Evolutionary conservation across 1,284 basidiomycete genomes (phyloP), one percentile per base, ranked within the genome.

Genomic region (Moesziomyces sp.): DNA sequence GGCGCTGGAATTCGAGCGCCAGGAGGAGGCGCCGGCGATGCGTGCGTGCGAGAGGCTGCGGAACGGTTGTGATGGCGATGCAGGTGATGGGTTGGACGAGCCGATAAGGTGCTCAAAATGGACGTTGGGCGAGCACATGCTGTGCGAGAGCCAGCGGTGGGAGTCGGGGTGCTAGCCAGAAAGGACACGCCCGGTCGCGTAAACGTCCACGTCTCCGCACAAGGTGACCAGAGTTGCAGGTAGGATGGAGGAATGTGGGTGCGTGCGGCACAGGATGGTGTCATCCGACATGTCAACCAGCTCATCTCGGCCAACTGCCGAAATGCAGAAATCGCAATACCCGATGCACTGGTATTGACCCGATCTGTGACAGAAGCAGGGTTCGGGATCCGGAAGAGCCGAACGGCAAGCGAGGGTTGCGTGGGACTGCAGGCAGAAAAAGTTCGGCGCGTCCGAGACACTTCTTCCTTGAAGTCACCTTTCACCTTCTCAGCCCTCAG

Each of bases 71-170:
- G 28, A 23, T 11, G 44, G 55, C 8, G 60, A 63, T 5, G 66
- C 52, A 14, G 59, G 58, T 18, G 66, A 44, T 3, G 54, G 59
- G 18, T 44, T 40, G 47, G 38, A 38, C 40, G 53, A 44, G 49
- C 28, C 34, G 48, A 66, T 34, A 30, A 57, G 60, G 45, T 68
- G 59, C 35, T 75, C 64, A 42, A 46, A 75, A 52, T 75, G 73
- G 19, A 75, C 68, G 42, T 75, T 75, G n/a, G 73, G 73, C n/a
- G 73, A 75, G 61, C 73, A 75, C 73, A 75, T 75, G 21, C 14
- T 70, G 28, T 13, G 18, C 30, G 30, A 30, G 9, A 11, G 30
- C 30, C 30, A 30, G 30, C 30, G 9, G 30, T 38, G 10, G 14
- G 18, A 38, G 35, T 38, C 35, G 16, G 35, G 35, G 18, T 16